These are phyloP conservation scores for Cordyceps javanica DNA, from an alignment of 2,329 filamentous ascomycete species.

Conservation along the genomic window DNA sequence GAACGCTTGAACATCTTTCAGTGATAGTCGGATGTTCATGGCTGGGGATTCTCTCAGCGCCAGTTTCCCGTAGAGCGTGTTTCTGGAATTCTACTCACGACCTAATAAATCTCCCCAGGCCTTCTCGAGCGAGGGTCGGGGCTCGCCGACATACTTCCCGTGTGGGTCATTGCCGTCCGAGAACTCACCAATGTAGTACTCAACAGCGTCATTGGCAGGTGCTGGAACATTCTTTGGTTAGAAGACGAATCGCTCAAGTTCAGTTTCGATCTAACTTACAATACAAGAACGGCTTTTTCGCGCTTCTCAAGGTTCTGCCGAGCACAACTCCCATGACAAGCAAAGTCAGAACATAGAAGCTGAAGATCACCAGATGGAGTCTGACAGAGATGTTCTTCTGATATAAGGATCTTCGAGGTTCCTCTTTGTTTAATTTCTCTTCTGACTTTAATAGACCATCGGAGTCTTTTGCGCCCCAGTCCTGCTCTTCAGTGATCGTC, in stretches of 20 bases:
- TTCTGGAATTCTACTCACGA: not conserved
- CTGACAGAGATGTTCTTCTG: not conserved
- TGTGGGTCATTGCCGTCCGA: conserved; percentile 3
- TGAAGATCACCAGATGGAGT: conserved; percentile 1
- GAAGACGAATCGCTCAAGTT: not conserved
- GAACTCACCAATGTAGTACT: conserved; percentile 8
- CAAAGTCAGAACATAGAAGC: conserved; percentile 1
- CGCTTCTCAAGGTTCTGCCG: not conserved
- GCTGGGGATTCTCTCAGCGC: not conserved
- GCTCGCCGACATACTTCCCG: conserved; percentile 10
- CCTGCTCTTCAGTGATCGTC: conserved; percentile 5
- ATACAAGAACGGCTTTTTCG: not conserved
- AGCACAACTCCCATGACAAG: conserved; percentile 2
- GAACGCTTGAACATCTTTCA: conserved; percentile 4
- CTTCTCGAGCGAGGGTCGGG: conserved; percentile 11
- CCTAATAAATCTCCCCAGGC: conserved; percentile 7
- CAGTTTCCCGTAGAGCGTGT: not conserved
- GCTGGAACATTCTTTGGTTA: not conserved
- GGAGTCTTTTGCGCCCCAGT: conserved; percentile 2
- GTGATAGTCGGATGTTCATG: conserved; percentile 5
- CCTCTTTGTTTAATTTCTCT: not conserved
- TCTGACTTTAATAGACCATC: not conserved
- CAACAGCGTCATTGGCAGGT: conserved; percentile 8
- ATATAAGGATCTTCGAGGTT: not conserved
- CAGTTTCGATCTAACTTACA: not conserved